Percentiles rank a stretch among this genome's conserved stretches.
Conservation (phyloP, 2,329 filamentous ascomycete genomes). For the Nakataea oryzae region DNA sequence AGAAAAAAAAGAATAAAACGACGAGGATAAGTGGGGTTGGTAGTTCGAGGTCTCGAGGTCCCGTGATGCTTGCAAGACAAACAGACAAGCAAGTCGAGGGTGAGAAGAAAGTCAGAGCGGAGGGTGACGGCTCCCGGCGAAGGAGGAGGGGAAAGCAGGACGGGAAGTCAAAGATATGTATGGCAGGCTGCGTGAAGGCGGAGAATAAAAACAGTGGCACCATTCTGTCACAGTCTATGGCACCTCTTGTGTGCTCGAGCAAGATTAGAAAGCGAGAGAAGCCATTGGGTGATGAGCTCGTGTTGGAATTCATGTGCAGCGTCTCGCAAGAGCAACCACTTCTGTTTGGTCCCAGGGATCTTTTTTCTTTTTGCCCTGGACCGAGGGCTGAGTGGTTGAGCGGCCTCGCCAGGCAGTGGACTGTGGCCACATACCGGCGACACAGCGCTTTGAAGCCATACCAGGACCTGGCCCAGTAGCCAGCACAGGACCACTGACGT, state of each 20-base stretch:
- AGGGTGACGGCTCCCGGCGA: background rate
- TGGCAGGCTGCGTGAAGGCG: background rate
- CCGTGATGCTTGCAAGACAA: background rate
- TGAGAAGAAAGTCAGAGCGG: background rate
- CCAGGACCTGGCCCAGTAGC: too few species aligned
- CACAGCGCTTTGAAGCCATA: too few species aligned
- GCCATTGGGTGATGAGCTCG: background rate
- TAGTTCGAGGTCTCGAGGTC: background rate
- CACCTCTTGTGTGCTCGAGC: background rate
- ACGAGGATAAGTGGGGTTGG: background rate
- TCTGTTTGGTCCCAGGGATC: background rate
- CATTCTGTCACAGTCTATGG: background rate
- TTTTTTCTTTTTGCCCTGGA: too few species aligned
- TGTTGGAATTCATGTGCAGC: background rate
- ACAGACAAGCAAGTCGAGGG: background rate
- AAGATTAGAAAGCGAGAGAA: background rate
- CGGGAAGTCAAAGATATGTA: background rate
- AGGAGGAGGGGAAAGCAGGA: background rate
- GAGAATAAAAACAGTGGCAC: background rate
- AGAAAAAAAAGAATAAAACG: background rate
- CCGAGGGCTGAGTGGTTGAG: too few species aligned
- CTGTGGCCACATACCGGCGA: too few species aligned
- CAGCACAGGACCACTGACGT: too few species aligned
- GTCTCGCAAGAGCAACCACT: background rate
- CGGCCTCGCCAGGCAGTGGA: too few species aligned